Percentiles rank a stretch among this genome's conserved stretches.
Evolutionary conservation across 2,329 filamentous ascomycete species (phyloP).

Genomic region (Curvularia sp.): DNA sequence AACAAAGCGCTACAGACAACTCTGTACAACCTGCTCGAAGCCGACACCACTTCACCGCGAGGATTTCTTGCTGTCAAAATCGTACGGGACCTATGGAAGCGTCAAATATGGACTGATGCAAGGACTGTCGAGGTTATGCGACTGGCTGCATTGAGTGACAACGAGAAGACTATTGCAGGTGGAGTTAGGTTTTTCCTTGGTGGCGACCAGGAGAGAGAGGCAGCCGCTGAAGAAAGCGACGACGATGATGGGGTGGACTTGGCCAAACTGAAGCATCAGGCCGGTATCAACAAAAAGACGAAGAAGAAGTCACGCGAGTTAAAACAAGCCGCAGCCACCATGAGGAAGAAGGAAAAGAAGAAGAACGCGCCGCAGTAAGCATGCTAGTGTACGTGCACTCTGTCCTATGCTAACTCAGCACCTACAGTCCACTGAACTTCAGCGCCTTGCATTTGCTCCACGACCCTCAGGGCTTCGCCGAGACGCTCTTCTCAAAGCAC

Average conservation of each 20-base stretch:
- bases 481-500: slow-evolving; percentile 88
- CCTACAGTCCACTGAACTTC: slow-evolving; percentile 76
- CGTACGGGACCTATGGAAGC: slow-evolving; percentile 93
- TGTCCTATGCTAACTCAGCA: background rate
- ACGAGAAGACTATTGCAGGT: slow-evolving; percentile 88
- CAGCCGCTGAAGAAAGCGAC: slow-evolving; percentile 80
- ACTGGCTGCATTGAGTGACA: slow-evolving; percentile 84
- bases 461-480: slow-evolving; percentile 92
- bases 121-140: slow-evolving; percentile 99
- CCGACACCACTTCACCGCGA: slow-evolving; percentile 82
- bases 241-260: slow-evolving; percentile 77
- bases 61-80: slow-evolving; percentile 96
- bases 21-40: slow-evolving; percentile 87
- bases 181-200: slow-evolving; percentile 95
- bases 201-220: slow-evolving; percentile 93
- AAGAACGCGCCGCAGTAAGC: slow-evolving; percentile 76
- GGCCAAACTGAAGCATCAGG: slow-evolving; percentile 80
- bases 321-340: slow-evolving; percentile 79
- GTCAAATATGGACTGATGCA: slow-evolving; percentile 93
- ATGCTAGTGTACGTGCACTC: too few relatives aligned
- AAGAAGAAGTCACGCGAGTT: slow-evolving; percentile 84
- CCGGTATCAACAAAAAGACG: slow-evolving; percentile 94
- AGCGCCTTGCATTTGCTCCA: slow-evolving; percentile 92
- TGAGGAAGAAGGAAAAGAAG: slow-evolving; percentile 82
- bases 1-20: slow-evolving; percentile 94